Conservation (phyloP, 495 filamentous ascomycete species). For the Aspergillus carlsbadensis region DNA sequence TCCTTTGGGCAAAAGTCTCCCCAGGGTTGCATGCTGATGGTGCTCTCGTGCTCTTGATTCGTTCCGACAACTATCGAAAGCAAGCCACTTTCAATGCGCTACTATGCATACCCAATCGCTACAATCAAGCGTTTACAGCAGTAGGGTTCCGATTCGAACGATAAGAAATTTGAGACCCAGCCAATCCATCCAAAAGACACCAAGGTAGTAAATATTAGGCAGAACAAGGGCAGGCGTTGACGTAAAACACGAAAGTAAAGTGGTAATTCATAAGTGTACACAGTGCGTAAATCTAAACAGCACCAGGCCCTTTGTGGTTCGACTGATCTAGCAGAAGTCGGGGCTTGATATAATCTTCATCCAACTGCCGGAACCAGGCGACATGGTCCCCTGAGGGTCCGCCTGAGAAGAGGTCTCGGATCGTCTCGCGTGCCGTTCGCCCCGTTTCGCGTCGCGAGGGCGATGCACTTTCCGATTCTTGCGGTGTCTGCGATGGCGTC, state of each 20-base stretch:
- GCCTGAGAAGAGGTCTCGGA: constrained; percentile 69
- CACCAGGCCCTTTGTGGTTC: constrained; percentile 47
- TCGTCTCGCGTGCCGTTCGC: constrained; percentile 59
- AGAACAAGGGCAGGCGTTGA: constrained; percentile 12
- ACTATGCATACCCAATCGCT: no score
- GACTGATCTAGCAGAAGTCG: constrained; percentile 80
- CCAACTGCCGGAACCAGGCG: constrained; percentile 87
- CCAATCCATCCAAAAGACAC: neutral
- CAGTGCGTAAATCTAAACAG: constrained; percentile 32
- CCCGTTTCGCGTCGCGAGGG: constrained; percentile 31
- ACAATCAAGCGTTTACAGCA: no score
- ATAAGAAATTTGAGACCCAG: no score
- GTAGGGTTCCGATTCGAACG: no score
- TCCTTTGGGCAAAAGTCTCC: no score
- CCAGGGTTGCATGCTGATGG: no score
- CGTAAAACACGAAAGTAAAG: constrained; percentile 6
- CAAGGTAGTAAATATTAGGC: neutral
- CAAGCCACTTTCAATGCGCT: no score
- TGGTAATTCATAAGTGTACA: constrained; percentile 19
- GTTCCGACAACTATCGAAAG: no score
- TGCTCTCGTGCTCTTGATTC: no score
- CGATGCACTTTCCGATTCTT: constrained; percentile 29
- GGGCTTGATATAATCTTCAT: constrained; percentile 97
- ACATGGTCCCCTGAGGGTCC: constrained; percentile 82
- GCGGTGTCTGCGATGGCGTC: constrained; percentile 46